phyloP scores from a whole-genome alignment of 208 protist species.

The Phytomonas francai region DNA sequence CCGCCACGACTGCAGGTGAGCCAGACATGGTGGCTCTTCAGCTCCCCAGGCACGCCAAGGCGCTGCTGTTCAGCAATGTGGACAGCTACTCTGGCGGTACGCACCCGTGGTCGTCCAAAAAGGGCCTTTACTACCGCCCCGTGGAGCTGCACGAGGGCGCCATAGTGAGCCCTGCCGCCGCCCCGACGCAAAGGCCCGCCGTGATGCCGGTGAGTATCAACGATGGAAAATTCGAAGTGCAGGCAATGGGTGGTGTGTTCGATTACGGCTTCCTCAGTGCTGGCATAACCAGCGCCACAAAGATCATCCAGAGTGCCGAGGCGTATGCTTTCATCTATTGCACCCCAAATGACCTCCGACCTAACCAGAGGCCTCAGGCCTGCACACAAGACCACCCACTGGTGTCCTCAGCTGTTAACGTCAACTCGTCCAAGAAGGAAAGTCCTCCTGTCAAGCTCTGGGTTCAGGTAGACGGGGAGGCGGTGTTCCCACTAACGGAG shows the following conservation, averaged over 20 bases:
- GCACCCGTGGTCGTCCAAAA: constrained; percentile 38
- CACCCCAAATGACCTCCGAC: constrained; percentile 50
- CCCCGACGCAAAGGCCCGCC: background rate
- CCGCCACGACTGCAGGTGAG: background rate
- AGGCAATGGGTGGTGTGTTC: constrained; percentile 63
- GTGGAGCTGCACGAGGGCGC: constrained; percentile 19
- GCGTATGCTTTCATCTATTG: constrained; percentile 70
- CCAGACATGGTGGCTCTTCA: constrained; percentile 31
- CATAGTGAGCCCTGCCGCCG: constrained; percentile 1
- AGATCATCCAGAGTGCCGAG: constrained; percentile 61
- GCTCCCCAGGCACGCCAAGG: constrained; percentile 47
- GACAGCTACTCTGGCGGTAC: constrained; percentile 65
- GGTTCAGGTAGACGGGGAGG: constrained; percentile 76
- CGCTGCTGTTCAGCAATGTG: constrained; percentile 73
- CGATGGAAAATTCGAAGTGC: constrained; percentile 70
- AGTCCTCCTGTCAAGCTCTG: constrained; percentile 29
- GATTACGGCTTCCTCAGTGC: constrained; percentile 52
- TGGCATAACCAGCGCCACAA: constrained; percentile 34
- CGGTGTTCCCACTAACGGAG: constrained; percentile 38
- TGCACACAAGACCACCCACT: constrained; percentile 22
- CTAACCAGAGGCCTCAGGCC: constrained; percentile 13
- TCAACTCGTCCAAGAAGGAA: constrained; percentile 19
- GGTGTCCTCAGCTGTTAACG: background rate
- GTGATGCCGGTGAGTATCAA: constrained; percentile 47
- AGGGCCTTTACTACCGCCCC: constrained; percentile 24